Evolutionary conservation across 2,329 filamentous ascomycete genomes (phyloP), one percentile per base, ranked within the genome.

Genomic region (Aspergillus viridinutans): DNA sequence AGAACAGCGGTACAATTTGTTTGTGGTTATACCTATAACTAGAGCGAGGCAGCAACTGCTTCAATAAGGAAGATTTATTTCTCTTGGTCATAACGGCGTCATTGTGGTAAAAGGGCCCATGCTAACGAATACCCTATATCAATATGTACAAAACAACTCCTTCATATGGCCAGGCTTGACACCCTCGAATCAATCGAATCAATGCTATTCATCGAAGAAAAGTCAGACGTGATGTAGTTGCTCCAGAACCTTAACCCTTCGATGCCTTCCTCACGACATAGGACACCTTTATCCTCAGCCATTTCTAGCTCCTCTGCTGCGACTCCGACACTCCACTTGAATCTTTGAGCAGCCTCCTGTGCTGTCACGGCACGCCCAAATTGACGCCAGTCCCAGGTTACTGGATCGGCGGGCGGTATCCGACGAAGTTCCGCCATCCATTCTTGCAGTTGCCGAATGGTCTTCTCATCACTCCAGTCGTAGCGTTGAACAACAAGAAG

Each of bases 261-360:
- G 14, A 97, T 85, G 4, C 91, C 88, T 67, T 96, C 92, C 72
- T 99, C 94, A 50, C 94, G 87, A 72, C 93, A 97, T 21, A 99
- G 72, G 2, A 86, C 85, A 0, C 94, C 94, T 55, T 84, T 85
- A 72, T 97, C 93, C 73, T 99, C 94, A 0, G 92, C 92, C 93
- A 99, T 97, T 71, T 97, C 90, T 12, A 99, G 80, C 76, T 99
- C 94, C 72, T 97, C 94, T 58, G 89, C 90, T 1, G 94, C 94
- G 23, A 99, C 93, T 8, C 94, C 94, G 7, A 99, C 88, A 71
- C 94, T 97, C 94, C 94, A 99, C 5, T 92, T 90, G 74, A 99
- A 99, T 51, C 85, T 81, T 72, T 95, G 90, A 0, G 94, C 94
- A 0, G 86, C 85, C 69, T 97, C 92, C 69, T 94, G 90, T 1